Base-by-base conservation (phyloP, 176 grass and related monocot genomes). In the Zizania latifolia region DNA sequence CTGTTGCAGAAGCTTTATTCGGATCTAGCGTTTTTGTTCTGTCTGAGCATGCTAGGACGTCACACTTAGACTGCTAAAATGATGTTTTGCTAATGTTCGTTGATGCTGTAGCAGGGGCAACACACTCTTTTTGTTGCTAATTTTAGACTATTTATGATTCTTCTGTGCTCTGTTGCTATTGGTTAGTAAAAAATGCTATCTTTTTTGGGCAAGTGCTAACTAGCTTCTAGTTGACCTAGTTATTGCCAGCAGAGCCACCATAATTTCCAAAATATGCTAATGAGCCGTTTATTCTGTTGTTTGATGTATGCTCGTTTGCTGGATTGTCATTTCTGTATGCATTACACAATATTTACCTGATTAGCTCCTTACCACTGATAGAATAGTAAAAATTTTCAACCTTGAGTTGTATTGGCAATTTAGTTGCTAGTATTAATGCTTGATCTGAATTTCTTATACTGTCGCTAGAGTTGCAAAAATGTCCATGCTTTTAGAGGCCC, bases 141-240 rank as follows among this genome's bases (percentile, higher is more conserved):
- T 16, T 74, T 83, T 44, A 45, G 80, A 41, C 34, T 51, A 38
- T 62, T 61, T 79, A 78, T 87, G 28, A 34, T 24, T n/a, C n/a
- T n/a, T 24, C 3, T 33, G 21, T 70, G 15, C 24, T 8, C 5
- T 4, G 48, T 65, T 53, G 32, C 14, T 21, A 66, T 24, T 48
- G 30, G 4, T 48, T 35, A 39, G 12, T 32, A 73, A 50, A 76
- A n/a, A 38, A 17, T 83, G 21, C 67, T 74, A 62, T 5, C 38
- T 1, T 65, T 59, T 68, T 36, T 24, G 3, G 34, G 4, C 24
- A 55, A 13, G 24, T 37, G 21, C 16, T 73, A 62, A 37, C 1
- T 76, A 65, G 15, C 19, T 70, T 27, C 19, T 70, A 35, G 21
- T 28, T 62, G 10, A 14, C 21, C 13, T 70, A 35, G 21, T 22